phyloP scores from a whole-genome alignment of 2,329 filamentous ascomycete genomes.

The Phyllosticta capitalensis region DNA sequence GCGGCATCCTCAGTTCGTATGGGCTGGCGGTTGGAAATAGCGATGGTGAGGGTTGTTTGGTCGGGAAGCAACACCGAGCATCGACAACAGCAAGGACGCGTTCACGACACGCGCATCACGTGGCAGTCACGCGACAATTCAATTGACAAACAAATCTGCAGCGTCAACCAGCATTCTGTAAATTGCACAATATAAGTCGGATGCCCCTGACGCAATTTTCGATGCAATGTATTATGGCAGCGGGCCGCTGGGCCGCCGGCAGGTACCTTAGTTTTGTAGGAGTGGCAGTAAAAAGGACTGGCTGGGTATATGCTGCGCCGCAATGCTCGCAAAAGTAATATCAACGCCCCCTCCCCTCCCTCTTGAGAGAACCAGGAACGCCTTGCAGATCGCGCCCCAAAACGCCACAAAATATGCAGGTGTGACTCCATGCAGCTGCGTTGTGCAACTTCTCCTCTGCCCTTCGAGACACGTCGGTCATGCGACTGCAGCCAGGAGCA shows the following conservation, averaged over 20 bases:
- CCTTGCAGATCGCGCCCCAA: not conserved
- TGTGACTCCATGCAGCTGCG: slow-evolving; percentile 5
- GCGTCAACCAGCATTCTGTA: not conserved
- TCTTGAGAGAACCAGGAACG: slow-evolving; percentile 5
- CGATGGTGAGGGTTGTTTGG: not conserved
- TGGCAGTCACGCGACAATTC: not conserved
- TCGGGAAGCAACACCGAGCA: not conserved
- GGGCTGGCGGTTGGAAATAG: not conserved
- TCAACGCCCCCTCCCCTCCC: not conserved
- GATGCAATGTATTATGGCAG: not conserved
- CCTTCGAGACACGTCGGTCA: not conserved
- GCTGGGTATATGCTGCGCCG: slow-evolving; percentile 10
- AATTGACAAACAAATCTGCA: not conserved
- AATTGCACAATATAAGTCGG: not conserved
- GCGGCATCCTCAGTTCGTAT: not conserved
- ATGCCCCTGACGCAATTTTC: not conserved
- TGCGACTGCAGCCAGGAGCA: not conserved
- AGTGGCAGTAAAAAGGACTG: slow-evolving; percentile 7
- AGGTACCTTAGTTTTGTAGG: not conserved
- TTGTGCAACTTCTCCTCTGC: slow-evolving; percentile 3
- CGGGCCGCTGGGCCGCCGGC: not conserved
- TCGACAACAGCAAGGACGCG: not conserved
- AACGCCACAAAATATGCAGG: slow-evolving; percentile 5
- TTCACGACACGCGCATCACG: not conserved
- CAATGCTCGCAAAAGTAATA: slow-evolving; percentile 8